phyloP scores from a whole-genome alignment of 441 rosid genomes.

The Brassica balearica region DNA sequence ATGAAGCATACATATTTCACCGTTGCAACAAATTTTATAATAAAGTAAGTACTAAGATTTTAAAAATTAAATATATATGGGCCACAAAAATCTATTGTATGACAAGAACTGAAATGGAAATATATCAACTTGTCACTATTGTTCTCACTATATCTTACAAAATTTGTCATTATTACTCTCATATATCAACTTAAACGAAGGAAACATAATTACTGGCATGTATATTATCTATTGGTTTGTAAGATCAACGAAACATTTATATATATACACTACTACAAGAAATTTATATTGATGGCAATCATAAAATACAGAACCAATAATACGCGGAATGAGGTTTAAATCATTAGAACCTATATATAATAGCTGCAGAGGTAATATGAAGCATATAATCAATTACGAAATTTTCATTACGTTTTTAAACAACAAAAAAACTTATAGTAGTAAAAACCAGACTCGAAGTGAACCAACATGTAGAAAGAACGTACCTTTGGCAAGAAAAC shows the following conservation, averaged over 20 bases:
- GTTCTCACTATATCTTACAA: neutral
- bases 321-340: neutral
- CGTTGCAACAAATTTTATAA: conserved; percentile 1
- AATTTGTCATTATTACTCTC: neutral
- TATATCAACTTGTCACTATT: neutral
- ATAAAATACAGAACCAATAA: neutral
- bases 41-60: neutral
- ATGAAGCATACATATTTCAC: conserved; percentile 18
- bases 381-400: neutral
- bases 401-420: neutral
- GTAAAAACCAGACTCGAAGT: neutral
- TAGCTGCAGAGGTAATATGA: neutral
- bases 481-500: conserved; percentile 63
- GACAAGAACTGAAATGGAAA: neutral
- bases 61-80: neutral
- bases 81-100: conserved; percentile 27
- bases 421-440: neutral
- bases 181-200: neutral
- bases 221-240: neutral
- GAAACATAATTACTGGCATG: neutral
- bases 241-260: neutral
- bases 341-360: neutral
- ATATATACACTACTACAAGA: neutral
- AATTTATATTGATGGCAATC: neutral
- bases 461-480: conserved; percentile 17